Evolutionary conservation across 371 early-diverging fungal genomes (phyloP).

Genomic region (Funneliformis caledonium): DNA sequence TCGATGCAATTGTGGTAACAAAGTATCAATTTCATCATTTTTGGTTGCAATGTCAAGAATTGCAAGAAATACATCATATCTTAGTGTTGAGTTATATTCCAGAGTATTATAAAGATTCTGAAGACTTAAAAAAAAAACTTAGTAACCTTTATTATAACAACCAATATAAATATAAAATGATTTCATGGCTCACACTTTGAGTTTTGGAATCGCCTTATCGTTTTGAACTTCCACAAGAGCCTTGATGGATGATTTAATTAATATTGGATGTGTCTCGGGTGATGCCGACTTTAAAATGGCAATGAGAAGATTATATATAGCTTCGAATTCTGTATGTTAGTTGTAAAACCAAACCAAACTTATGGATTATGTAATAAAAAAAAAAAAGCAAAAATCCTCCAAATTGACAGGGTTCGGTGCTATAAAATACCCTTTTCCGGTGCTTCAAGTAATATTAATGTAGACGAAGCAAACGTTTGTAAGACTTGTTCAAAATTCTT

Average conservation of each 20-base stretch:
- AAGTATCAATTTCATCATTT: constrained; percentile 71
- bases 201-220: constrained; percentile 60
- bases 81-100: constrained; percentile 64
- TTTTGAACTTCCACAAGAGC: constrained; percentile 58
- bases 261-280: constrained; percentile 45
- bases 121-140: constrained; percentile 55
- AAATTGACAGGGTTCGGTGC: constrained; percentile 39
- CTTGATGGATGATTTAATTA: constrained; percentile 58
- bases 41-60: constrained; percentile 77
- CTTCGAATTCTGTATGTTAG: constrained; percentile 13
- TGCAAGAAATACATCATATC: constrained; percentile 74
- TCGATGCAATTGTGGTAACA: constrained; percentile 67
- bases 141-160: not conserved
- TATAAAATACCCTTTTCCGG: constrained; percentile 19
- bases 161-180: constrained; percentile 5
- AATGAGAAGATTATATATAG: constrained; percentile 35
- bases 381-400: constrained; percentile 73
- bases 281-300: constrained; percentile 44
- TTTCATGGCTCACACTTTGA: constrained; percentile 60
- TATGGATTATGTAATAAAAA: constrained; percentile 54
- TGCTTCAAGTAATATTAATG: constrained; percentile 29
- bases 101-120: constrained; percentile 83
- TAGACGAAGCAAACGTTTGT: constrained; percentile 20
- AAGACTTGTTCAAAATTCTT: constrained; percentile 39
- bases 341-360: constrained; percentile 45